Evolutionary conservation across 495 filamentous ascomycete species (phyloP).

Genomic region (Pyrenula aspistea): DNA sequence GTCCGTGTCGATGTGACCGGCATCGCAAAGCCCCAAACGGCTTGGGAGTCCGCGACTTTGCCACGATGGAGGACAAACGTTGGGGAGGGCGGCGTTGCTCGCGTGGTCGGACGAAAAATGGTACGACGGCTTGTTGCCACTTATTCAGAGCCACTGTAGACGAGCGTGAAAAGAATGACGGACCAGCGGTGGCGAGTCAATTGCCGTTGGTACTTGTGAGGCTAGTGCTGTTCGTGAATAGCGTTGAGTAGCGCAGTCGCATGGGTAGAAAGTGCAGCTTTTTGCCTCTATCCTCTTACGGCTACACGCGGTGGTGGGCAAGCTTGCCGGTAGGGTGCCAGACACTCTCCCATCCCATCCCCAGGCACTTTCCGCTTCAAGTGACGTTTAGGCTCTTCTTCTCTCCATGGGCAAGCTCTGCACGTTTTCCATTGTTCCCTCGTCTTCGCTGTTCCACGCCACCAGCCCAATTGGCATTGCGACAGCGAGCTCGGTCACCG

Average conservation of each 20-base stretch:
- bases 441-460: not conserved
- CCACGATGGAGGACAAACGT: not conserved
- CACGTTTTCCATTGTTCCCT: not conserved
- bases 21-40: not conserved
- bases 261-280: not conserved
- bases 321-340: not conserved
- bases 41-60: not conserved
- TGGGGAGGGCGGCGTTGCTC: not conserved
- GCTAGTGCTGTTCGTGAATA: too few species aligned
- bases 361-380: not conserved
- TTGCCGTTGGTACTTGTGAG: not conserved
- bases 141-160: too few species aligned
- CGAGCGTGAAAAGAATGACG: too few species aligned
- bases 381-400: not conserved
- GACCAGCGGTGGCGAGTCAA: not conserved
- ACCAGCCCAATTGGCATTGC: not conserved
- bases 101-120: not conserved
- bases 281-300: not conserved
- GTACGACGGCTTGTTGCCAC: too few species aligned
- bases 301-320: not conserved
- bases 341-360: not conserved
- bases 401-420: not conserved
- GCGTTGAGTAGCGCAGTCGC: not conserved
- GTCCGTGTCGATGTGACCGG: not conserved
- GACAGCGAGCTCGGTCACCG: not conserved